phyloP scores from a whole-genome alignment of 139 green algal genomes.

The Trebouxia sp. region DNA sequence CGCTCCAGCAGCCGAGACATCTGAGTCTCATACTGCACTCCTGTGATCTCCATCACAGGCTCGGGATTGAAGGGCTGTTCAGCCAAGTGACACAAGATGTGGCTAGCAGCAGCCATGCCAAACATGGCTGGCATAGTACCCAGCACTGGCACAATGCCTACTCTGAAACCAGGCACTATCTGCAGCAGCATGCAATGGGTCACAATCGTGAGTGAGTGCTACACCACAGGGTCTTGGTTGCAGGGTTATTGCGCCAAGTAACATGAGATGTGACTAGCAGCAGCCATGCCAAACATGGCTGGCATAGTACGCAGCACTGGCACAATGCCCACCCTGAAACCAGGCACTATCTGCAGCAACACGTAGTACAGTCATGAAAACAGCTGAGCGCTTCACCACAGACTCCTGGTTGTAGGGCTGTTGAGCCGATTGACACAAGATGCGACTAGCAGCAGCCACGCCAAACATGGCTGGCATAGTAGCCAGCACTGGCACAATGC shows the following conservation, averaged over 20 bases:
- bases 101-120: conserved; percentile 83
- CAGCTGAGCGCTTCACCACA: conserved; percentile 58
- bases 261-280: conserved; percentile 81
- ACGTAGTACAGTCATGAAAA: neutral
- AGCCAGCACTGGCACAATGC: conserved; percentile 94
- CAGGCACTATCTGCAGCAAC: conserved; percentile 58
- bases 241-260: conserved; percentile 71
- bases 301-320: conserved; percentile 93
- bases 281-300: conserved; percentile 91
- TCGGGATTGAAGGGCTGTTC: conserved; percentile 60
- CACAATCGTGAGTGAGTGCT: neutral
- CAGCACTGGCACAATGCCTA: conserved; percentile 95
- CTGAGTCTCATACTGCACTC: conserved; percentile 65
- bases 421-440: conserved; percentile 80
- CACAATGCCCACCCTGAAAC: conserved; percentile 95
- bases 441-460: conserved; percentile 77
- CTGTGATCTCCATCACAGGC: conserved; percentile 66
- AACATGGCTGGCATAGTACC: conserved; percentile 93
- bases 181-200: conserved; percentile 51
- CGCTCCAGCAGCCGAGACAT: conserved; percentile 73
- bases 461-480: conserved; percentile 93
- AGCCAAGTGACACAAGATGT: conserved; percentile 86
- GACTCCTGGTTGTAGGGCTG: conserved; percentile 65
- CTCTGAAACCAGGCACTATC: conserved; percentile 93
- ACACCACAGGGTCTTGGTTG: conserved; percentile 68